Evolutionary conservation across 805 yeast genomes (phyloP).

Genomic region (Kodamaea lidongshanica): DNA sequence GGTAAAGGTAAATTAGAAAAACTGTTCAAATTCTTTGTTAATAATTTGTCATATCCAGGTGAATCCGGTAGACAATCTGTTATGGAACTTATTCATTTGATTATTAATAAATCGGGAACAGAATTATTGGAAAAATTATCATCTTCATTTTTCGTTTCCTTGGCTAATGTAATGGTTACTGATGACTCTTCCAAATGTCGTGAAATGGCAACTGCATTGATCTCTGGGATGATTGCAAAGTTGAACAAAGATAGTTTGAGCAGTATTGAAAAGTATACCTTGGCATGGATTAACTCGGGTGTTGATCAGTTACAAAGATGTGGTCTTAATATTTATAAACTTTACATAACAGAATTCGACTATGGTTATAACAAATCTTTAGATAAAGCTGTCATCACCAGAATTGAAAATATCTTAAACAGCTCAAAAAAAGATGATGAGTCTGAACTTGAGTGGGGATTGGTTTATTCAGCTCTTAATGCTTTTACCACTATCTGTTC

Average conservation of each 20-base stretch:
- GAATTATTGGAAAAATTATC: conserved; percentile 56
- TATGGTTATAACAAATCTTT: conserved; percentile 31
- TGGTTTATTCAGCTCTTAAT: conserved; percentile 60
- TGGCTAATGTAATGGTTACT: conserved; percentile 68
- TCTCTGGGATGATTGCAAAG: conserved; percentile 49
- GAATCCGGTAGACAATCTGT: conserved; percentile 85
- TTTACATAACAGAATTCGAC: conserved; percentile 49
- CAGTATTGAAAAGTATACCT: conserved; percentile 36
- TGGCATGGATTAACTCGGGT: conserved; percentile 55
- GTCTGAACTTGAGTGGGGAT: conserved; percentile 63
- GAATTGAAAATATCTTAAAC: conserved; percentile 20
- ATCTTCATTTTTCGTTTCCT: conserved; percentile 74
- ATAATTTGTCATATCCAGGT: conserved; percentile 77
- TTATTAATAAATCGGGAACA: conserved; percentile 59
- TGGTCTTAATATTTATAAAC: conserved; percentile 66
- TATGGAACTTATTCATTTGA: conserved; percentile 73
- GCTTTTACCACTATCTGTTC: conserved; percentile 42
- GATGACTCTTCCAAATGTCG: conserved; percentile 78
- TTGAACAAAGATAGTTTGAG: conserved; percentile 31
- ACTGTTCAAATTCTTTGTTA: conserved; percentile 73
- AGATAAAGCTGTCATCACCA: conserved; percentile 31
- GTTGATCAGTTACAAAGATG: conserved; percentile 56
- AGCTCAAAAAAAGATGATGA: conserved; percentile 32
- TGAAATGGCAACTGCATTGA: conserved; percentile 68
- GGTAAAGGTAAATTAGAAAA: conserved; percentile 78